phyloP scores from a whole-genome alignment of 768 basidiomycete genomes.

The Rhizopogon sp. region DNA sequence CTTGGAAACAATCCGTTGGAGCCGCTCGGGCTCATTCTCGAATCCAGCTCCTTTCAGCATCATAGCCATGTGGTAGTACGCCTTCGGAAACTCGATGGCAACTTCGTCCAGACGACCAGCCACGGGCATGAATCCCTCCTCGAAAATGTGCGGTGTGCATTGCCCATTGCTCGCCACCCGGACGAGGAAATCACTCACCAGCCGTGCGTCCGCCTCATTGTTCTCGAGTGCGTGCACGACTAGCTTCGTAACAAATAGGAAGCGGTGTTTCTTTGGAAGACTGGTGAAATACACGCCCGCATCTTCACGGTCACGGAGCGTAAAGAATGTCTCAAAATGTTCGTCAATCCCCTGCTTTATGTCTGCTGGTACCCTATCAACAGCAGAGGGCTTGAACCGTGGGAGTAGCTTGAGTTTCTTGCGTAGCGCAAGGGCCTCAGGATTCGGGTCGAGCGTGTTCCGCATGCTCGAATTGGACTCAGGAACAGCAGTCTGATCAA shows the following conservation, averaged over 20 bases:
- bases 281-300: conserved; percentile 82
- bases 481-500: conserved; percentile 37
- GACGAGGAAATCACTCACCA: conserved; percentile 73
- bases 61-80: conserved; percentile 67
- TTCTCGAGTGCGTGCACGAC: conserved; percentile 70
- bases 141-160: conserved; percentile 56
- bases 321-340: conserved; percentile 83
- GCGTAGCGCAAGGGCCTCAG: conserved; percentile 37
- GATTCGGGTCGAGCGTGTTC: too few relatives aligned
- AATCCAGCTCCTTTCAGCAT: conserved; percentile 70
- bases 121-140: conserved; percentile 65
- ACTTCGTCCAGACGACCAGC: conserved; percentile 84
- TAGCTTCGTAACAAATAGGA: conserved; percentile 70
- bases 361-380: conserved; percentile 45
- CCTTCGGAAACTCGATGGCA: conserved; percentile 86
- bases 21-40: conserved; percentile 50
- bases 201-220: conserved; percentile 74
- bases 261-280: conserved; percentile 61
- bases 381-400: conserved; percentile 59
- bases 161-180: conserved; percentile 56
- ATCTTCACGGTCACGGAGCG: conserved; percentile 77
- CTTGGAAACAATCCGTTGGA: conserved; percentile 54
- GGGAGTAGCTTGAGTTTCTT: conserved; percentile 73
- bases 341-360: conserved; percentile 74
- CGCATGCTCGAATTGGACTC: conserved; percentile 26